Percentiles rank a stretch among this genome's conserved stretches.
Conservation (phyloP, 176 grass and related monocot species). For the Eremochloa ophiuroides region DNA sequence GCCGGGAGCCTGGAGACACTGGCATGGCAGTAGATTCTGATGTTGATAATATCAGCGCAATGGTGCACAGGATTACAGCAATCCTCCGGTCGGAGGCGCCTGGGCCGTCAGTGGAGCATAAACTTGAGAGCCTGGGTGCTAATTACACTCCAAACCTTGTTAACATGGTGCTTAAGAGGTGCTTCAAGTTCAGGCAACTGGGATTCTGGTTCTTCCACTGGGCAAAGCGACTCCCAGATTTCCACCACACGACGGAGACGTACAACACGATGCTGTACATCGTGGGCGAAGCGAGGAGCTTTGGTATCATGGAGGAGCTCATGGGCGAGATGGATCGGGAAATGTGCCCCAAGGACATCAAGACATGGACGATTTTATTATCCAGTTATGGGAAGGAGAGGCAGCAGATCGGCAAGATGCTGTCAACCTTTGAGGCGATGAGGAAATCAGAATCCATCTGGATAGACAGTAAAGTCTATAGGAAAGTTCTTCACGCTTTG, state of each 20-base stretch:
- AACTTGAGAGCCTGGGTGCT: slow-evolving; percentile 40
- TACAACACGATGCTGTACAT: slow-evolving; percentile 79
- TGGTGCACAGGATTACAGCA: slow-evolving; percentile 49
- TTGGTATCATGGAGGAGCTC: slow-evolving; percentile 55
- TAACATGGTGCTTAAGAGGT: slow-evolving; percentile 69
- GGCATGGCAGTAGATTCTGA: not conserved
- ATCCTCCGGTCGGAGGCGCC: slow-evolving; percentile 42
- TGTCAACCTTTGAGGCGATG: slow-evolving; percentile 55
- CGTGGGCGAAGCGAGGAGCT: slow-evolving; percentile 39
- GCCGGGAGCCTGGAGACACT: not conserved
- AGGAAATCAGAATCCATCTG: slow-evolving; percentile 47
- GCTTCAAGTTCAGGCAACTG: slow-evolving; percentile 59
- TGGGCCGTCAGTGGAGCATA: slow-evolving; percentile 29
- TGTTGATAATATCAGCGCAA: slow-evolving; percentile 13
- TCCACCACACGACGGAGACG: slow-evolving; percentile 48
- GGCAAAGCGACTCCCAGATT: slow-evolving; percentile 42
- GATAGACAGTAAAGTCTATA: slow-evolving; percentile 40
- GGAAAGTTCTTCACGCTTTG: slow-evolving; percentile 51
- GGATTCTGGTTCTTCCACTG: slow-evolving; percentile 65
- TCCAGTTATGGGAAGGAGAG: slow-evolving; percentile 50
- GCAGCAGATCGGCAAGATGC: slow-evolving; percentile 44
- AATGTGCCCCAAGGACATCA: slow-evolving; percentile 54
- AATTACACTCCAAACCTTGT: slow-evolving; percentile 41
- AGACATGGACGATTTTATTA: slow-evolving; percentile 69
- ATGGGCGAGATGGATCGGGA: slow-evolving; percentile 58